Conservation (phyloP, 2,329 filamentous ascomycete species). For the Decorospora gaudefroyi region DNA sequence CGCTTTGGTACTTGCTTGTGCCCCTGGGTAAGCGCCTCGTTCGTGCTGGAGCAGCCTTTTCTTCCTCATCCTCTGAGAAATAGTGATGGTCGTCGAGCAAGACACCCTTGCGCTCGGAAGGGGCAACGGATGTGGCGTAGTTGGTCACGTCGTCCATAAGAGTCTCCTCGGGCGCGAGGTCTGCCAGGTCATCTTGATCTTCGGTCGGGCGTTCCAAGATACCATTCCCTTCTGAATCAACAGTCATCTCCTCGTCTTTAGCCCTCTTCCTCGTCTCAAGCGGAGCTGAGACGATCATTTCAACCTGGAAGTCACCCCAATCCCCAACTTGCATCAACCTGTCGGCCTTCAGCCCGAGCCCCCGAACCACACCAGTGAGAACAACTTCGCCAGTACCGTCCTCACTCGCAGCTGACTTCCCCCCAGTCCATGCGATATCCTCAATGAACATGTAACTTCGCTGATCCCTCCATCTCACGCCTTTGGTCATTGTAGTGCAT, state of each 20-base stretch:
- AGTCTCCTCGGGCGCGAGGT: conserved; percentile 84
- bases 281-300: conserved; percentile 81
- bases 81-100: conserved; percentile 97
- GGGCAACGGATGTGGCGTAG: conserved; percentile 52
- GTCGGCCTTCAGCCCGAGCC: conserved; percentile 85
- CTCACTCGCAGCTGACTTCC: conserved; percentile 49
- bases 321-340: conserved; percentile 88
- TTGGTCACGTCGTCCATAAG: conserved; percentile 72
- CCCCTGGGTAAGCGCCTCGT: conserved; percentile 84
- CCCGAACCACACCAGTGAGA: conserved; percentile 83
- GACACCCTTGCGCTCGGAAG: conserved; percentile 72
- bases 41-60: conserved; percentile 59
- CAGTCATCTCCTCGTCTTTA: conserved; percentile 68
- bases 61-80: conserved; percentile 88
- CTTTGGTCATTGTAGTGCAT: conserved; percentile 90
- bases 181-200: conserved; percentile 80
- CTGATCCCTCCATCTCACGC: conserved; percentile 92
- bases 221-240: conserved; percentile 62
- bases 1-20: conserved; percentile 90
- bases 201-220: conserved; percentile 72
- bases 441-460: conserved; percentile 95
- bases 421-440: conserved; percentile 70
- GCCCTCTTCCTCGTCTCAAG: conserved; percentile 61
- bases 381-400: conserved; percentile 64
- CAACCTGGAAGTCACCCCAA: conserved; percentile 91